Evolutionary conservation across 2,329 filamentous ascomycete species (phyloP).

Genomic region (Ophiognomonia clavigignenti-juglandacearum): DNA sequence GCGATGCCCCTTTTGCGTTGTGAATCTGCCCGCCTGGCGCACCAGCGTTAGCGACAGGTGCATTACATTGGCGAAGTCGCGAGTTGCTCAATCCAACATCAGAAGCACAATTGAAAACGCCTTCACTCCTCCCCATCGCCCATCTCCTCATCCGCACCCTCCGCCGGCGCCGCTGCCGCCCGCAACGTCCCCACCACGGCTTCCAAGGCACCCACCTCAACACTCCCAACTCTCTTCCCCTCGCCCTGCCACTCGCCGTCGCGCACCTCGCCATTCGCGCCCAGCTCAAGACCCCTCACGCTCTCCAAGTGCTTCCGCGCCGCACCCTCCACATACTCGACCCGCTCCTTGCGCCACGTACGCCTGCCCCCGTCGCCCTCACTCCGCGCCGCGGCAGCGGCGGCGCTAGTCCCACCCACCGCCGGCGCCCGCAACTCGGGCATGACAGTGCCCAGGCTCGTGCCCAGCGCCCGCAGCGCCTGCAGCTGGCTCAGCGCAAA

Average conservation of each 20-base stretch:
- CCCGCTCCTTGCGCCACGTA: conserved; percentile 64
- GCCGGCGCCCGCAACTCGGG: conserved; percentile 47
- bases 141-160: conserved; percentile 11
- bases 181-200: conserved; percentile 42
- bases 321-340: conserved; percentile 78
- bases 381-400: too few species aligned
- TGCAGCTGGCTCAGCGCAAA: conserved; percentile 84
- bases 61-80: too few species aligned
- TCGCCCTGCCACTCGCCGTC: conserved; percentile 61
- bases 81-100: too few species aligned
- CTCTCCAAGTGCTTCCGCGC: conserved; percentile 72
- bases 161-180: neutral
- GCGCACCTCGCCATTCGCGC: conserved; percentile 54
- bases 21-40: too few species aligned
- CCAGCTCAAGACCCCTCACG: conserved; percentile 62
- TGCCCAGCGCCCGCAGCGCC: conserved; percentile 63
- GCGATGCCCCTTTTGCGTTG: too few species aligned
- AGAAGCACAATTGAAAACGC: neutral
- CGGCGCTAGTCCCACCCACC: conserved; percentile 25
- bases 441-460: conserved; percentile 57
- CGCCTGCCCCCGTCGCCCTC: too few species aligned
- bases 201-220: conserved; percentile 56
- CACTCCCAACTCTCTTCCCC: conserved; percentile 42
- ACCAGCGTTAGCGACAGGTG: too few species aligned
- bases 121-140: neutral